A percentile compares a stretch with the other conserved stretches of the same genome.
Conservation (phyloP, 257 asterid species). For the Haberlea rhodopensis region DNA sequence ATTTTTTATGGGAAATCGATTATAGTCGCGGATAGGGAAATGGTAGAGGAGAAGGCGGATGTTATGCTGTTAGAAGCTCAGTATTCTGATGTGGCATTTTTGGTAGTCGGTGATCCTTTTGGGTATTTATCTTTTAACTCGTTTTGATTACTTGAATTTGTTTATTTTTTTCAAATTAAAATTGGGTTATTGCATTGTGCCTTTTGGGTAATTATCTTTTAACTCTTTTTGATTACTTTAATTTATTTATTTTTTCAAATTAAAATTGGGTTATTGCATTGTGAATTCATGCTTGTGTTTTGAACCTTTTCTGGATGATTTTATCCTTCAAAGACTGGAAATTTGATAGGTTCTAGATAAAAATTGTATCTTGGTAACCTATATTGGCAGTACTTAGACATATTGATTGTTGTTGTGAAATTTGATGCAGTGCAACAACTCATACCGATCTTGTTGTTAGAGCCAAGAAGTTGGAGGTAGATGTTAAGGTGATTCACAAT, state of each 20-base stretch:
- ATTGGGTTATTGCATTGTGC: no score
- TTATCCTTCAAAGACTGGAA: background rate
- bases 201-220: no score
- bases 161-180: no score
- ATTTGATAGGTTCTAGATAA: no score
- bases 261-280: background rate
- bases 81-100: conserved; percentile 71
- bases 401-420: conserved; percentile 5
- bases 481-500: conserved; percentile 80
- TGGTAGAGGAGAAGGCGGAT: conserved; percentile 88
- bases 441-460: conserved; percentile 91
- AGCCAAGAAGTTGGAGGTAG: conserved; percentile 76
- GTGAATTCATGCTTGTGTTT: background rate
- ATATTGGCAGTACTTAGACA: background rate
- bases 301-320: background rate
- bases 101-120: conserved; percentile 95
- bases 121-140: conserved; percentile 42
- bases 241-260: no score
- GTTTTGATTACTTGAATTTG: background rate
- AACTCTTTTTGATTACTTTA: no score
- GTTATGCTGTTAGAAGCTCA: conserved; percentile 71
- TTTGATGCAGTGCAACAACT: conserved; percentile 76
- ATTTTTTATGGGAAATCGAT: conserved; percentile 67
- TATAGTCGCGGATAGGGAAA: conserved; percentile 72
- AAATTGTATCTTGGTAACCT: background rate